Evolutionary conservation across 148 eudicot genomes (phyloP), one percentile per base, ranked within the genome.

Genomic region (Vaccinium darrowii): DNA sequence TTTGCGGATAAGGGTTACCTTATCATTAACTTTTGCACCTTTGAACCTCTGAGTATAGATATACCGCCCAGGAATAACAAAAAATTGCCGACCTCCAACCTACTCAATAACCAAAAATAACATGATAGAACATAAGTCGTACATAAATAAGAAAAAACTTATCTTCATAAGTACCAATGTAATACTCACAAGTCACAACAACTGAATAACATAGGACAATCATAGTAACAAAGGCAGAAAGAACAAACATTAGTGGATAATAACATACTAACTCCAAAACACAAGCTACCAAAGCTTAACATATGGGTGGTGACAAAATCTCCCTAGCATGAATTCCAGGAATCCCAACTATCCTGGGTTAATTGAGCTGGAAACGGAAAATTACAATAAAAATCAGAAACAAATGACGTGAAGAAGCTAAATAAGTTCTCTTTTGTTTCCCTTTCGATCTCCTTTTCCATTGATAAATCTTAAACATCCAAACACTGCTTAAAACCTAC

Each of bases 31-130:
- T 80, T 88, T 92, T 74, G 99, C 99, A 81, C 90, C 99, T 88
- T 97, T 97, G 63, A 97, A 92, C 88, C 96, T 93, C 73, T 91
- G 97, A 3, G 95, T 91, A 84, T 85, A 81, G 53, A 97, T 88
- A 88, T 88, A 95, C 36, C 99, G 90, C 80, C 99, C 99, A 7
- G 99, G 98, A 78, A 92, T 89, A 12, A 97, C 98, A 73, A 97
- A 95, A 90, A 95, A 94, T 85, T 97, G 99, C 67, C 99, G 87
- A 12, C 90, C 88, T 78, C 99, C 99, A 89, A 97, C 86, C 99
- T 97, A 89, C 62, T 15, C 6, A 39, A 86, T 65, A 14, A 71
- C 85, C 79, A 9, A 80, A 73, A 6, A 30, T 36, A 78, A 51
- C 11, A 52, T 2, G 25, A 27, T 7, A 76, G 13, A 13, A 52